These are phyloP conservation scores for Orbilia quercus DNA, from an alignment of 2,329 filamentous ascomycete genomes.

Conservation along the genomic window DNA sequence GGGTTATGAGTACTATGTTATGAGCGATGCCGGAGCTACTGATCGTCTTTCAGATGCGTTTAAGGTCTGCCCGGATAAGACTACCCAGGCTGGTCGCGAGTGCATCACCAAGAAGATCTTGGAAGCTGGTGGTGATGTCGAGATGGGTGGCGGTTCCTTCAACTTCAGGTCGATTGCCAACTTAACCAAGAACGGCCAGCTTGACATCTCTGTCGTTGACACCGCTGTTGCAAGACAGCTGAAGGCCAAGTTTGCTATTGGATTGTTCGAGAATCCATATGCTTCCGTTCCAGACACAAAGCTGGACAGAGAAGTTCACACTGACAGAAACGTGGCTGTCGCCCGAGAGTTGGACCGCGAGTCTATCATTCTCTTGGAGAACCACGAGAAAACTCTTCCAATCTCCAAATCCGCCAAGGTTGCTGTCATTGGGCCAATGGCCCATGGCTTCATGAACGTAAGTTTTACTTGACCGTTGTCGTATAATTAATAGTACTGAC, in stretches of 20 bases:
- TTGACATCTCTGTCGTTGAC: slow-evolving; percentile 72
- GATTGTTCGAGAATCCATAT: slow-evolving; percentile 78
- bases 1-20: slow-evolving; percentile 77
- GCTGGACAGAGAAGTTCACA: slow-evolving; percentile 72
- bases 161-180: slow-evolving; percentile 75
- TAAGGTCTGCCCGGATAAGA: slow-evolving; percentile 71
- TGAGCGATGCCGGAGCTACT: slow-evolving; percentile 70
- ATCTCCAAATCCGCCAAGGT: slow-evolving; percentile 70
- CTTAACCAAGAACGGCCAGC: slow-evolving; percentile 71
- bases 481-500: background rate
- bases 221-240: slow-evolving; percentile 74
- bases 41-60: slow-evolving; percentile 68
- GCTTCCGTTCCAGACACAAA: slow-evolving; percentile 69
- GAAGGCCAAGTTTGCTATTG: slow-evolving; percentile 75
- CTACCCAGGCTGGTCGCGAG: slow-evolving; percentile 63
- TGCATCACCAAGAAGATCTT: slow-evolving; percentile 69
- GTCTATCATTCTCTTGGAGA: slow-evolving; percentile 72
- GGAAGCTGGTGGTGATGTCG: slow-evolving; percentile 76
- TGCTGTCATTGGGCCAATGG: slow-evolving; percentile 81
- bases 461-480: slow-evolving; percentile 61
- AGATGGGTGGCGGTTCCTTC: slow-evolving; percentile 80
- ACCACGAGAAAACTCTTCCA: slow-evolving; percentile 68
- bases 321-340: slow-evolving; percentile 69
- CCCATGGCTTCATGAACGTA: slow-evolving; percentile 76
- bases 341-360: slow-evolving; percentile 74